These are phyloP conservation scores for Colletotrichum spinosum DNA, from an alignment of 2,329 filamentous ascomycete genomes.

Conservation along the genomic window DNA sequence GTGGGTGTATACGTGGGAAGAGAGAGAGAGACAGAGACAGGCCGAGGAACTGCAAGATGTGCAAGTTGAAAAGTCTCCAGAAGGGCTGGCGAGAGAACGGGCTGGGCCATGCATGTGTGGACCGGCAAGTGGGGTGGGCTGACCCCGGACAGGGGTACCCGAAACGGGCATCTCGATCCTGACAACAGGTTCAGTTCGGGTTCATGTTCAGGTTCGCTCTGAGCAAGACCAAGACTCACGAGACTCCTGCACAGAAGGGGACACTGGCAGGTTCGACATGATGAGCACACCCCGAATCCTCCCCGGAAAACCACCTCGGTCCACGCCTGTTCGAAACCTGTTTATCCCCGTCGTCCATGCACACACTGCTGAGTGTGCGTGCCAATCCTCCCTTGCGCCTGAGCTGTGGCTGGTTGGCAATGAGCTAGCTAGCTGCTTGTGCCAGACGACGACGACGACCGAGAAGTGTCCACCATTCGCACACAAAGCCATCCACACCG, in stretches of 20 bases:
- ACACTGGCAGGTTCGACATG: not conserved
- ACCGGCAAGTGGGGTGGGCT: slow-evolving; percentile 17
- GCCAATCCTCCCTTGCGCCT: not conserved
- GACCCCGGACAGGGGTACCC: slow-evolving; percentile 26
- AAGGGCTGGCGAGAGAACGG: slow-evolving; percentile 16
- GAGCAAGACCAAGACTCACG: too few species aligned
- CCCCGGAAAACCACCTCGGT: not conserved
- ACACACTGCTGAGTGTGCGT: not conserved
- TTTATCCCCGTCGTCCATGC: not conserved
- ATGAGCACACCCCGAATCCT: not conserved
- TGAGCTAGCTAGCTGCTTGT: too few species aligned
- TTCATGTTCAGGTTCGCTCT: too few species aligned
- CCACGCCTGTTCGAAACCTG: not conserved
- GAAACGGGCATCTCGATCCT: slow-evolving; percentile 36
- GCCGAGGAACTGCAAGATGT: too few species aligned
- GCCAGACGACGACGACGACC: too few species aligned
- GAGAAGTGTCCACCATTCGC: too few species aligned
- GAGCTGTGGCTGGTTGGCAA: too few species aligned
- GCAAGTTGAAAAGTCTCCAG: not conserved
- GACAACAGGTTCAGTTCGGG: not conserved
- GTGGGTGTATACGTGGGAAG: not conserved
- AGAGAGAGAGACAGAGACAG: slow-evolving; percentile 1
- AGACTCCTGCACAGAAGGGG: too few species aligned
- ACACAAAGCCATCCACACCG: too few species aligned
- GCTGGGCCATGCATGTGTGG: slow-evolving; percentile 25